Evolutionary conservation across 768 basidiomycete genomes (phyloP).

Genomic region (Rhodotorula sphaerocarpa): DNA sequence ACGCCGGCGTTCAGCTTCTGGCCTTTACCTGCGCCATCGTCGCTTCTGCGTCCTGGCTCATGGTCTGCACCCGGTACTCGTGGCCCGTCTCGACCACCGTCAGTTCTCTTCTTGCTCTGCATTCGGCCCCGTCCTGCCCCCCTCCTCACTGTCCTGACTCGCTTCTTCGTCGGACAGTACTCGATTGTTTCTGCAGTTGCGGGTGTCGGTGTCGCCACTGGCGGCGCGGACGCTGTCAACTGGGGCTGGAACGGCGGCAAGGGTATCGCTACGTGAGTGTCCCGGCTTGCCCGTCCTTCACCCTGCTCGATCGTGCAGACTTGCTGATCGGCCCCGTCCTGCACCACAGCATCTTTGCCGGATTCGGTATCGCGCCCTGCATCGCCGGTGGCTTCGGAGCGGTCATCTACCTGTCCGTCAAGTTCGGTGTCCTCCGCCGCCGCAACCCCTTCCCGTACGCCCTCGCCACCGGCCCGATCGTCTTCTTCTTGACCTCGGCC

Average conservation of each 20-base stretch:
- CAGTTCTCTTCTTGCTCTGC: no score
- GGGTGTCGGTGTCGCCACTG: constrained; percentile 46
- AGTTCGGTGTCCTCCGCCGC: constrained; percentile 43
- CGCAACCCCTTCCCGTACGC: constrained; percentile 42
- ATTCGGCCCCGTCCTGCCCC: constrained; percentile 42
- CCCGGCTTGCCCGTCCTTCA: no score
- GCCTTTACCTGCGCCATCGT: constrained; percentile 46
- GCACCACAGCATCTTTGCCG: constrained; percentile 45
- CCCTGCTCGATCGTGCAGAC: no score
- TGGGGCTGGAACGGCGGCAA: constrained; percentile 49
- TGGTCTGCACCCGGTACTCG: constrained; percentile 42
- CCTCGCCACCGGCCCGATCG: constrained; percentile 40
- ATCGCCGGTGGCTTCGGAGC: constrained; percentile 45
- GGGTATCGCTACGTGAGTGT: constrained; percentile 39
- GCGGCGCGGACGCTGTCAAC: constrained; percentile 43
- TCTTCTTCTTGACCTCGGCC: constrained; percentile 38
- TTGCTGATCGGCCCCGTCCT: no score
- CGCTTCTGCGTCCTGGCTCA: constrained; percentile 41
- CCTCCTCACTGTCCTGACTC: no score
- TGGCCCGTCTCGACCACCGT: constrained; percentile 48
- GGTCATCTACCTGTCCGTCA: constrained; percentile 43
- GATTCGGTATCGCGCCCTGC: constrained; percentile 39
- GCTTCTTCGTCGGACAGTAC: neutral
- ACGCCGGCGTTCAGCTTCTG: constrained; percentile 46
- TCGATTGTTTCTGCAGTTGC: constrained; percentile 47